A percentile compares a stretch with the other conserved stretches of the same genome.
Conservation (phyloP, 495 filamentous ascomycete genomes). For the Chaetomium cochliodes region DNA sequence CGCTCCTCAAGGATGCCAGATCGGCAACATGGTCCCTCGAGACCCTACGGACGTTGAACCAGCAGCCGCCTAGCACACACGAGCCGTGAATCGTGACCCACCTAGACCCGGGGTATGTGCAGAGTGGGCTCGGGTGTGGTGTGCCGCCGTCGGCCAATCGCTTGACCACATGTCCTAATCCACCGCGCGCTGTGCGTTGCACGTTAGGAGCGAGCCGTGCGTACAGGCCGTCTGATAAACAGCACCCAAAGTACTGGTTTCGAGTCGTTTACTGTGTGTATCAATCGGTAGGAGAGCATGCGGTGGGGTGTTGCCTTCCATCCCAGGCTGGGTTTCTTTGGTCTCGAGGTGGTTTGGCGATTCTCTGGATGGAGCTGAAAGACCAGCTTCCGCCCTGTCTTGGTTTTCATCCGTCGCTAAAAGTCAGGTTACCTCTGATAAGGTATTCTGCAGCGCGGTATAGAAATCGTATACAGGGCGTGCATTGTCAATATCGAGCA, state of each 20-base stretch:
- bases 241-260: neutral
- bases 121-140: conserved; percentile 4
- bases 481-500: no score
- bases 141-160: conserved; percentile 21
- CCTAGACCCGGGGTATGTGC: conserved; percentile 6
- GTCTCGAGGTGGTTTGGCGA: no score
- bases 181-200: neutral
- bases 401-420: no score
- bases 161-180: conserved; percentile 24
- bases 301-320: neutral
- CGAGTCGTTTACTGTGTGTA: neutral
- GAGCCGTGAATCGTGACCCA: conserved; percentile 6
- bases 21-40: neutral
- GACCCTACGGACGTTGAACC: conserved; percentile 2
- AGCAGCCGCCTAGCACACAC: neutral
- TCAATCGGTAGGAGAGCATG: neutral
- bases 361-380: no score
- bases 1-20: neutral
- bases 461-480: no score
- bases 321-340: no score
- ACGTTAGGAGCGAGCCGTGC: conserved; percentile 12
- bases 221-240: neutral
- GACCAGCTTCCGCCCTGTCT: no score
- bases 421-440: no score
- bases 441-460: no score